These are phyloP conservation scores for Cladophialophora bantiana DNA, from an alignment of 2,329 filamentous ascomycete genomes.

Conservation along the genomic window DNA sequence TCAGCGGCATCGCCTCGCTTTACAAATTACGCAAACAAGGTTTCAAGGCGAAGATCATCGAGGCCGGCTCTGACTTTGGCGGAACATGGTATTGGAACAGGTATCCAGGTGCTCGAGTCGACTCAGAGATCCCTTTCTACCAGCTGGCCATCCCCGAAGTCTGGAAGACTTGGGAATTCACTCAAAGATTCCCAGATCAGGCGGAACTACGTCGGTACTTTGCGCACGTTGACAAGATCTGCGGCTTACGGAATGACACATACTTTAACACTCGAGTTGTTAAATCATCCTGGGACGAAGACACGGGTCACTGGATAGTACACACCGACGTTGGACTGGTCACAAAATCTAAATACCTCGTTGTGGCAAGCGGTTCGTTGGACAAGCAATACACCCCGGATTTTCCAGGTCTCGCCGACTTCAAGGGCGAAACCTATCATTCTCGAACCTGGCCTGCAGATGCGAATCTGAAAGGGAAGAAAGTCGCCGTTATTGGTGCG, in stretches of 20 bases:
- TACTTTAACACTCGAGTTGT: slow-evolving; percentile 51
- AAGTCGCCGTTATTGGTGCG: too few species aligned
- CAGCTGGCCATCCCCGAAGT: slow-evolving; percentile 60
- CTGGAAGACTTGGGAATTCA: slow-evolving; percentile 57
- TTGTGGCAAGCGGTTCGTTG: too few species aligned
- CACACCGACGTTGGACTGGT: too few species aligned
- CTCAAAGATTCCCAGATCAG: slow-evolving; percentile 49
- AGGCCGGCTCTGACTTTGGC: slow-evolving; percentile 46
- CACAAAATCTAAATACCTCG: too few species aligned
- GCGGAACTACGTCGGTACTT: slow-evolving; percentile 52
- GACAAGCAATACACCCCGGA: too few species aligned
- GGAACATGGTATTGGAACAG: slow-evolving; percentile 69
- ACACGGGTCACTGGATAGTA: too few species aligned
- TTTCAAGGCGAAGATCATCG: slow-evolving; percentile 45
- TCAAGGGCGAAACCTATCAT: too few species aligned
- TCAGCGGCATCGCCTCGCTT: slow-evolving; percentile 37
- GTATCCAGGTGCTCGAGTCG: slow-evolving; percentile 68
- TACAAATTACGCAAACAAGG: slow-evolving; percentile 44
- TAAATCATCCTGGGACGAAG: too few species aligned
- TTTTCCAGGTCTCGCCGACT: too few species aligned
- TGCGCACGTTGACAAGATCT: slow-evolving; percentile 48
- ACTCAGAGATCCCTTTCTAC: slow-evolving; percentile 62
- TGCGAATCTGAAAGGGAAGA: too few species aligned
- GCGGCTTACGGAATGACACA: slow-evolving; percentile 51
- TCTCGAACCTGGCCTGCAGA: too few species aligned